Evolutionary conservation across 192 early-diverging fungal genomes (phyloP).

Genomic region (Umbelopsis sp.): DNA sequence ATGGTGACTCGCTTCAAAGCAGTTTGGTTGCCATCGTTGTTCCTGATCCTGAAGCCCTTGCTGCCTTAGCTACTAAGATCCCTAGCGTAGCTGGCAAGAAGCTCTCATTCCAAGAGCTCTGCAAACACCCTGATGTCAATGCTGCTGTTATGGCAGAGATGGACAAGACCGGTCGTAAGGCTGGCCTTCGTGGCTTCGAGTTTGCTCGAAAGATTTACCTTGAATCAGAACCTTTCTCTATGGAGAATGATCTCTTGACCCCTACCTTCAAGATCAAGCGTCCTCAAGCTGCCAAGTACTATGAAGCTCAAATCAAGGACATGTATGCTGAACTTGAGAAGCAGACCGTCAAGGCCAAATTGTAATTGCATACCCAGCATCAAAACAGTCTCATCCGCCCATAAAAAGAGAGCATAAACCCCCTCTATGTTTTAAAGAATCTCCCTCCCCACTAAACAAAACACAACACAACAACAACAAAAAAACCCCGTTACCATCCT

Average conservation of each 20-base stretch:
- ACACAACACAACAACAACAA: no score
- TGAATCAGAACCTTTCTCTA: conserved; percentile 64
- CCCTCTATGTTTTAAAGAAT: neutral
- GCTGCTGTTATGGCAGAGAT: conserved; percentile 54
- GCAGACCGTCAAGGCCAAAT: conserved; percentile 41
- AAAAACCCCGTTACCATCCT: no score
- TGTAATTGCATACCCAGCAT: conserved; percentile 29
- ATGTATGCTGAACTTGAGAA: conserved; percentile 64
- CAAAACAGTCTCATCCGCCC: neutral
- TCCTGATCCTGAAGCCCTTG: conserved; percentile 63
- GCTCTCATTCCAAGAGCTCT: conserved; percentile 54
- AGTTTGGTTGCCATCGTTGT: conserved; percentile 76
- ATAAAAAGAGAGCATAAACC: neutral
- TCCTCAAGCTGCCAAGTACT: conserved; percentile 70
- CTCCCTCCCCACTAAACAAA: no score
- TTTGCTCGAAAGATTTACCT: conserved; percentile 66
- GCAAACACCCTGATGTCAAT: conserved; percentile 51
- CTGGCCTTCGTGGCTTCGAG: conserved; percentile 70
- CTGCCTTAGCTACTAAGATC: conserved; percentile 47
- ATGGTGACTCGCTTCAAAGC: conserved; percentile 79
- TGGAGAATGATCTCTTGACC: conserved; percentile 76
- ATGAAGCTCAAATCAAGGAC: conserved; percentile 59
- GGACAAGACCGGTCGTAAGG: conserved; percentile 52
- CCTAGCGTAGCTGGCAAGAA: conserved; percentile 40
- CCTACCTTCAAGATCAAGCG: conserved; percentile 89